Base-by-base conservation (phyloP, 345 rosid genomes). In the Boechera divaricarpa region DNA sequence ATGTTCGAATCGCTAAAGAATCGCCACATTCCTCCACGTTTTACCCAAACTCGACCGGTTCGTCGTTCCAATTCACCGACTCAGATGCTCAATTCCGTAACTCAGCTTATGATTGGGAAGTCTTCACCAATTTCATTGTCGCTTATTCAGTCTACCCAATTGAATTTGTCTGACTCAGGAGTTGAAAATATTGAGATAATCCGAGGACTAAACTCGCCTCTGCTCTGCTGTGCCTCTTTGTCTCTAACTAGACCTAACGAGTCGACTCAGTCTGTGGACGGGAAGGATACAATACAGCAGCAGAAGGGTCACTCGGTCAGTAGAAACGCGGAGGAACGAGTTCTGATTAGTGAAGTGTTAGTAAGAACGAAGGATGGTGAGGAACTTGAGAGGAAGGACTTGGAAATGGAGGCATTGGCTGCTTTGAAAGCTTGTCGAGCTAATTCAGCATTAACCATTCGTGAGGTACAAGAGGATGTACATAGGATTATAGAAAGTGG, bases 321-420 rank as follows among this genome's bases (percentile, higher is more conserved):
- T 67, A 74, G 90, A 18, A 64, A 79, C n/a, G 85, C 87, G 9
- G 98, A 95, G 85, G 98, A 91, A 88, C 86, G 96, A 73, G 94
- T 93, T 39, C 57, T 91, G 86, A 89, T 93, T 5, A 90, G 98
- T 26, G 98, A 95, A 81, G 96, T 95, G 55, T 76, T 93, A 71
- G 97, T 93, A 67, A 87, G 88, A 85, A 93, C 89, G n/a, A 93
- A 89, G 56, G 99, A 93, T 21, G 98, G 99, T 0, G 98, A 95
- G 63, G 93, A 91, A 79, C 86, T 93, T 2, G 99, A 93, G 87
- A 87, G 89, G 84, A 92, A 92, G 83, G 98, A 90, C 69, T 85
- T 95, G 11, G 98, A 91, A 83, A 77, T 68, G 64, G 98, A 95
- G 82, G 99, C 96, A 2, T 69, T 95, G 64, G 82, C 91, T 18